phyloP scores from a whole-genome alignment of 495 filamentous ascomycete genomes.

The Trichoderma virens region DNA sequence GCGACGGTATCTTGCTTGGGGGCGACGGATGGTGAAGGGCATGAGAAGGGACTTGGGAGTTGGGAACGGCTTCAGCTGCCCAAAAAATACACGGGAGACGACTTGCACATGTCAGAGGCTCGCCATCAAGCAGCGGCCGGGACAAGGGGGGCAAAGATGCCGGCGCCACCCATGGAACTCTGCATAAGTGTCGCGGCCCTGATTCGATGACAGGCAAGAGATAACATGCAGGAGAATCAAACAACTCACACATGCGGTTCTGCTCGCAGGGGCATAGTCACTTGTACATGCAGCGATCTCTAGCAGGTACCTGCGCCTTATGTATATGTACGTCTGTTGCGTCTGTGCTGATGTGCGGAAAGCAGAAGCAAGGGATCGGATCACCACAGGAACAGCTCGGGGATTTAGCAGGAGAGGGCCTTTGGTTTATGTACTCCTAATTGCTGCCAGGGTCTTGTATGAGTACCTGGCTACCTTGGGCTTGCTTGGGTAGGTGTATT shows the following conservation, averaged over 20 bases:
- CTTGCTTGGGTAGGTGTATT: too few species aligned
- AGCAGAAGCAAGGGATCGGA: neutral
- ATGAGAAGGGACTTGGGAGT: neutral
- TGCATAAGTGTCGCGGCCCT: constrained; percentile 3
- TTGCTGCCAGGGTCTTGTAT: neutral
- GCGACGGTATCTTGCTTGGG: neutral
- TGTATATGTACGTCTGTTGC: neutral
- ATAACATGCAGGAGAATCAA: constrained; percentile 7
- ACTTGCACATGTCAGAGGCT: constrained; percentile 4
- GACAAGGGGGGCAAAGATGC: neutral
- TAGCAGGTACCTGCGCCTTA: neutral
- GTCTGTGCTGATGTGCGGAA: neutral
- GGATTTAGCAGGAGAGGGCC: neutral
- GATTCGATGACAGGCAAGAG: neutral
- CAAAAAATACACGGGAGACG: neutral
- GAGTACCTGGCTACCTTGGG: neutral
- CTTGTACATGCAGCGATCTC: neutral
- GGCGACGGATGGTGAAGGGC: neutral
- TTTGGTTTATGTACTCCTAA: constrained; percentile 3
- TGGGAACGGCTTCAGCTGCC: neutral
- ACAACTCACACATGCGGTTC: constrained; percentile 9
- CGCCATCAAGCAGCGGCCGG: neutral
- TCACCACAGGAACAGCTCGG: constrained; percentile 5
- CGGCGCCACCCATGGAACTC: constrained; percentile 2
- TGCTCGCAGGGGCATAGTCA: constrained; percentile 6